phyloP scores from a whole-genome alignment of 1,139 yeast genomes.

The Pichia sp. region DNA sequence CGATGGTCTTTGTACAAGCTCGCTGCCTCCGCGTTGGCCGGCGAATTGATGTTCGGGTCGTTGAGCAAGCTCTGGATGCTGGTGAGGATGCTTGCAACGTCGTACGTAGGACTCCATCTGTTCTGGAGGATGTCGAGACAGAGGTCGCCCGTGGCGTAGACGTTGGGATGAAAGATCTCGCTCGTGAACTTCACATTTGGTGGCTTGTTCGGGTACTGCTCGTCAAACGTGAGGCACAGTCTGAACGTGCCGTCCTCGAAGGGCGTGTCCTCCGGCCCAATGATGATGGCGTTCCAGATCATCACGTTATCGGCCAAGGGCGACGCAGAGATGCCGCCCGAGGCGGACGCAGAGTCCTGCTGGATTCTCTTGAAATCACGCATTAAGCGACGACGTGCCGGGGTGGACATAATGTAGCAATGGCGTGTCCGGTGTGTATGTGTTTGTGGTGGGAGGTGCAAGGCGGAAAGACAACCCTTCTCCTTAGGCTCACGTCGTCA shows the following conservation, averaged over 20 bases:
- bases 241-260: slow-evolving; percentile 97
- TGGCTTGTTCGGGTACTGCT: slow-evolving; percentile 96
- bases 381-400: slow-evolving; percentile 97
- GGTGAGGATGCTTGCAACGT: slow-evolving; percentile 93
- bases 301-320: slow-evolving; percentile 96
- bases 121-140: slow-evolving; percentile 94
- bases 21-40: slow-evolving; percentile 98
- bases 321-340: slow-evolving; percentile 96
- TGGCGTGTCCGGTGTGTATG: background rate
- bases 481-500: background rate
- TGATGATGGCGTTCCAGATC: slow-evolving; percentile 97
- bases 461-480: background rate
- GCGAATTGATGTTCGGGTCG: slow-evolving; percentile 94
- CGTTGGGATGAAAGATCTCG: slow-evolving; percentile 98
- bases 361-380: slow-evolving; percentile 98
- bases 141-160: slow-evolving; percentile 90
- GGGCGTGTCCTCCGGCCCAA: slow-evolving; percentile 97
- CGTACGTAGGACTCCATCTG: slow-evolving; percentile 98
- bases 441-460: background rate
- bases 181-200: slow-evolving; percentile 87
- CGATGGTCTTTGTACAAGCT: slow-evolving; percentile 92
- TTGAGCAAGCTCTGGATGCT: slow-evolving; percentile 81
- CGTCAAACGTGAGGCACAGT: slow-evolving; percentile 82
- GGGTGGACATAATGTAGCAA: slow-evolving; percentile 69
- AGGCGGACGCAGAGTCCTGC: slow-evolving; percentile 70